Evolutionary conservation across 805 yeast species (phyloP), one percentile per base, ranked within the genome.

Genomic region (Zygosaccharomyces bailii): DNA sequence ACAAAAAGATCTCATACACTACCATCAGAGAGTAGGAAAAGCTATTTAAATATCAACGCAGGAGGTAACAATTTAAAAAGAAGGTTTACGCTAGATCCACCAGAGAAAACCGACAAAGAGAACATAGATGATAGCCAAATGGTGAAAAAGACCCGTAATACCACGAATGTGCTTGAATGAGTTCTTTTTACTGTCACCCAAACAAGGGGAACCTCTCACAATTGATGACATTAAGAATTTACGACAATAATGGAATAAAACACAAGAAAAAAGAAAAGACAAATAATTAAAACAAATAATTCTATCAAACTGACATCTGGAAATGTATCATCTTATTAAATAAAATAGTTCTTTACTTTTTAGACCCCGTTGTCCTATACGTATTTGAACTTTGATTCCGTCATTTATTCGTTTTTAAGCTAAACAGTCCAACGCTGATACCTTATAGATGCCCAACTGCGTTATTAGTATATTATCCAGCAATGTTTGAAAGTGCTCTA

Each of bases 51-150:
- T 20, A 16, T 24, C 16, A n/a, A 18, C 13, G n/a, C 29, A 30
- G 43, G 39, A 14, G 17, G 21, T 1, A 57, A 57, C 38, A 53
- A 57, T 44, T 44, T 55, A 9, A 57, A 56, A 44, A 47, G 61
- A 39, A 43, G 54, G 19, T 56, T 55, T 33, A 51, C 60, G 32
- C 37, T 30, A 13, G 54, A 52, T 10, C 48, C 51, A 3, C 35
- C 44, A n/a, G 16, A 13, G 11, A 32, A 39, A 34, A 42, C 17
- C 13, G 41, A 42, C 10, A 44, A 42, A 3, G 44, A 41, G 37
- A 21, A 21, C 20, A 16, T 32, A 17, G 33, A 19, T 11, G 33
- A 32, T 8, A n/a, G 9, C 10, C 44, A 24, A 33, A 7, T 18
- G 9, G 31, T 4, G 13, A 41, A 41, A 16, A 33, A 14, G n/a